Base-by-base conservation (phyloP, 805 yeast species). In the Yarrowia sp. region DNA sequence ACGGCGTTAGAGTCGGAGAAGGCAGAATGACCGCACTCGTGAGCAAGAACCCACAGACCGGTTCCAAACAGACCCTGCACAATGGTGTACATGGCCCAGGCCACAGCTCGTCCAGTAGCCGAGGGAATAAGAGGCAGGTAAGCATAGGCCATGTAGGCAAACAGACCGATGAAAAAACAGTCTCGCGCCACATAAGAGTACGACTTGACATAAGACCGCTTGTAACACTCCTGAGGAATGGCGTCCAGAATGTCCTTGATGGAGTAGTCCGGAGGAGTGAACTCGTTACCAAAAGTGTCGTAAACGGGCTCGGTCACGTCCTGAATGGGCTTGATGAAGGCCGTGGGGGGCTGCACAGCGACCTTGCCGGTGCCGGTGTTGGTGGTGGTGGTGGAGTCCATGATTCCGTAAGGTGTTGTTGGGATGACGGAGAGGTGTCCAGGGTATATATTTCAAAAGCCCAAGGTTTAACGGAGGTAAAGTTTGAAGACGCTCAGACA, bases 21-120 rank as follows among this genome's bases (percentile, higher is more conserved):
- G 22, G 96, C 96, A 70, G 85, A 88, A 75, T 90, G 96, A 67
- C 96, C 96, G 80, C 96, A 90, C 77, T 90, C 96, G 76, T 90
- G 96, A 63, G 96, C 95, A 78, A 90, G 73, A 58, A 90, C 88
- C 96, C 96, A 90, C 57, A 87, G 64, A 53, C 96, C 96, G 35
- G 92, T 86, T 66, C 86, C 86, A 67, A 88, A 83, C 65, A 89
- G 77, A 33, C 93, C 91, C 70, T 84, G 83, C 50, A 77, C 72
- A 64, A 81, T 72, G 17, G 84, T 75, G 72, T 88, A 86, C 15
- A 73, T 75, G 43, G 80, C 69, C 93, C 95, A 89, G 55, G 83
- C 82, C 8, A 77, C 73, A 66, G 82, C 81, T 68, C 95, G 81
- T 7, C 80, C 71, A 11, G 74, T 68, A 39, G 71, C 69, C 66